These are phyloP conservation scores for Vigna nakashimae DNA, from an alignment of 306 rosid species.

Conservation along the genomic window DNA sequence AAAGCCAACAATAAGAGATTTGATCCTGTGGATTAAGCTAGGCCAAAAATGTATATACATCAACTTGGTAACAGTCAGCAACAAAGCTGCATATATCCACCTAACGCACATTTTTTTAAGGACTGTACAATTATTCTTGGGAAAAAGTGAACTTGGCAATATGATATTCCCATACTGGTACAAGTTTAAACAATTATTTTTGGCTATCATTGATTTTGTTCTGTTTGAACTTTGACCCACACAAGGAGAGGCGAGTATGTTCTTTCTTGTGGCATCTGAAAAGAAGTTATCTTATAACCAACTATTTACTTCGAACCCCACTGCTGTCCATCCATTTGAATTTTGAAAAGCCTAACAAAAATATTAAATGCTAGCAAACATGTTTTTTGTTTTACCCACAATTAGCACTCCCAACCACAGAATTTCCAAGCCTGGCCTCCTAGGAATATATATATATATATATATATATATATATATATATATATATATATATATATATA, in stretches of 20 bases:
- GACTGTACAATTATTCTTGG: neutral
- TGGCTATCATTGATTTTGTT: neutral
- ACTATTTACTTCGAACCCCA: neutral
- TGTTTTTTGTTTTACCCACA: neutral
- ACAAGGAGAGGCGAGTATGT: neutral
- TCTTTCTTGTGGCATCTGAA: neutral
- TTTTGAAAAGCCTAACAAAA: neutral
- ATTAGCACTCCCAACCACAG: neutral
- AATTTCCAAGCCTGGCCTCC: neutral
- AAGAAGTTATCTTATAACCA: neutral
- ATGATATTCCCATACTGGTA: neutral
- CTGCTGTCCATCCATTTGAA: neutral
- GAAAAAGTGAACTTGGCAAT: neutral
- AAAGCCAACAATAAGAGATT: slow-evolving; percentile 4
- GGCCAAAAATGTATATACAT: slow-evolving; percentile 2
- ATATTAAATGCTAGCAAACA: neutral
- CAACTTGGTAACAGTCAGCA: slow-evolving; percentile 23
- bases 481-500: too few relatives aligned
- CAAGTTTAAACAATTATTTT: neutral
- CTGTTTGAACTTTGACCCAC: neutral
- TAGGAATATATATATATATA: too few relatives aligned
- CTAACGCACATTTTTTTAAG: neutral
- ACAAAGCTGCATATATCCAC: neutral
- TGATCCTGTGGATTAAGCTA: neutral
- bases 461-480: too few relatives aligned